Evolutionary conservation across 306 rosid genomes (phyloP), one percentile per base, ranked within the genome.

Genomic region (Inga oerstediana): DNA sequence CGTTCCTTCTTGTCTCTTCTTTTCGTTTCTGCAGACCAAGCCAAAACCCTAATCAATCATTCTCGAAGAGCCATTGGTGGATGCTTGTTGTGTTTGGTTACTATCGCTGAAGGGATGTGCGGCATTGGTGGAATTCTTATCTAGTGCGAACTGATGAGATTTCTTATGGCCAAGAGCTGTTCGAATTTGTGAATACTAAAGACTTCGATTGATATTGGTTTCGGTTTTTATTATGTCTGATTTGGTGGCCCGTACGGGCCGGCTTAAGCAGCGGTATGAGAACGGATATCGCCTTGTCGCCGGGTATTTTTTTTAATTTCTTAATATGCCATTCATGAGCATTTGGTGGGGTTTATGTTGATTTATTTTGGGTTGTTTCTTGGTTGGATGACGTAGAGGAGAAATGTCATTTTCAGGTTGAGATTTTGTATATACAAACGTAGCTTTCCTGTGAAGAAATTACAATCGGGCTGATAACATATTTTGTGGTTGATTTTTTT

Each of bases 231-330:
- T 69, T 22, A 89, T 89, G 91, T 86, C 89, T 82, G 89, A 84
- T 79, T 77, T 89, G 82, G 91, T 89, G 59, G 89, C 91, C 75
- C 91, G 89, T 72, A 89, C 89, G 80, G 91, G 91, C 67, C 88
- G 91, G 77, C 89, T 84, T 49, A 89, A 86, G 85, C 91, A 86
- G 72, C 88, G 88, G 30, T 89, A 89, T 85, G 89, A 89, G 80
- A 86, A 77, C 45, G 91, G 91, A 20, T 84, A 78, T 84, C 91
- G 89, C 84, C 91, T 89, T 76, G 84, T 89, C 39, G 88, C 91
- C 30, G 91, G 91, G 91, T 89, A 86, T 3, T 49, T 49, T 13
- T 68, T 14, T 52, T 13, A 1, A 34, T 17, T 45, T 62, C 32
- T 54, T 39, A 10, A 43, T 52, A 1, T 4, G 65, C 71, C 66